phyloP scores from a whole-genome alignment of 2,329 filamentous ascomycete species.

The Colletotrichum trifolii region DNA sequence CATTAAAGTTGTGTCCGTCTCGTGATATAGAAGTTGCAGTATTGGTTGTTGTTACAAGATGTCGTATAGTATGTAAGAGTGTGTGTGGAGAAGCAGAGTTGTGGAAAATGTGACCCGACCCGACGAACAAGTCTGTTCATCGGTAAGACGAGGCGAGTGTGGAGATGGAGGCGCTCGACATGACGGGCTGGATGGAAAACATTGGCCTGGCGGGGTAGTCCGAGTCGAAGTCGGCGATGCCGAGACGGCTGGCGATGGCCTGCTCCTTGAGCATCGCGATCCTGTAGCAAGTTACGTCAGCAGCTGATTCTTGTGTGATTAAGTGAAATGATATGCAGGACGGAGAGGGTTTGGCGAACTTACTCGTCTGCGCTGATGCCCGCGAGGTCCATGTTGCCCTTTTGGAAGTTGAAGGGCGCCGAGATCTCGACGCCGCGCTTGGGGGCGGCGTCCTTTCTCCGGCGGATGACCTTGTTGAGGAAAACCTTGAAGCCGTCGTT shows the following conservation, averaged over 20 bases:
- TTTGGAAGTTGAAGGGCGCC: slow-evolving; percentile 68
- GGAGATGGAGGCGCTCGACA: slow-evolving; percentile 33
- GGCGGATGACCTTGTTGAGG: slow-evolving; percentile 56
- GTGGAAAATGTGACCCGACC: not conserved
- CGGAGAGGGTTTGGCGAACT: slow-evolving; percentile 42
- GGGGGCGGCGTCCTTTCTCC: slow-evolving; percentile 51
- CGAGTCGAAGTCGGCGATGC: slow-evolving; percentile 50
- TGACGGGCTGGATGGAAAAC: slow-evolving; percentile 28
- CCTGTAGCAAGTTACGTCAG: slow-evolving; percentile 45
- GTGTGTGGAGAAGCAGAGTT: not conserved
- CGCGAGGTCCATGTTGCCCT: slow-evolving; percentile 62
- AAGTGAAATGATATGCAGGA: not conserved
- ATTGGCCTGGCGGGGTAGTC: slow-evolving; percentile 26
- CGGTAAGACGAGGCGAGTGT: slow-evolving; percentile 31
- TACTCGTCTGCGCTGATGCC: slow-evolving; percentile 71
- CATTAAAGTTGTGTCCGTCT: slow-evolving; percentile 19
- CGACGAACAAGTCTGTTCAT: not conserved
- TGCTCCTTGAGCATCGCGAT: slow-evolving; percentile 63
- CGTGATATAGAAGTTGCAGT: not conserved
- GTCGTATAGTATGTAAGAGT: not conserved
- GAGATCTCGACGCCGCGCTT: slow-evolving; percentile 61
- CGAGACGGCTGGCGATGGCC: slow-evolving; percentile 60
- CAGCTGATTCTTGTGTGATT: slow-evolving; percentile 5
- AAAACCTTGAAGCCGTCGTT: slow-evolving; percentile 57
- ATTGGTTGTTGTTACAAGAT: too few species aligned